Evolutionary conservation across 495 filamentous ascomycete genomes (phyloP).

Genomic region (Cenococcum geophilum): DNA sequence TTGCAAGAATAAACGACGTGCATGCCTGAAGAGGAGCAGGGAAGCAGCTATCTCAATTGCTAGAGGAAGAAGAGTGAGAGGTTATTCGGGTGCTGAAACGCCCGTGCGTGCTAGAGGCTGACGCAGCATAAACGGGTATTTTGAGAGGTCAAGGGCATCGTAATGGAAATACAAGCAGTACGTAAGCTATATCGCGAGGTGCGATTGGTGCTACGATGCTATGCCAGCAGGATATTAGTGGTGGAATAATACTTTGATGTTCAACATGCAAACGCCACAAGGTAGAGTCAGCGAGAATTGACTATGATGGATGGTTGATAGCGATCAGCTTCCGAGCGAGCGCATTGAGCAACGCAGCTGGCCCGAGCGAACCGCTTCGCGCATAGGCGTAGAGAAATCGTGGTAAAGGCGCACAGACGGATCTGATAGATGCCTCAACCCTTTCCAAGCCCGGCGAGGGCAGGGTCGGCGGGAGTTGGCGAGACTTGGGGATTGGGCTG

Average conservation of each 20-base stretch:
- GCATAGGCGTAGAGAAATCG: slow-evolving; percentile 13
- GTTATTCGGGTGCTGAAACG: slow-evolving; percentile 22
- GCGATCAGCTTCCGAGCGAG: slow-evolving; percentile 16
- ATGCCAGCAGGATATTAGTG: no score
- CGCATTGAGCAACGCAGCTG: slow-evolving; percentile 19
- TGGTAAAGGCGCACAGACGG: slow-evolving; percentile 27
- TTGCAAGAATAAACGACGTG: slow-evolving; percentile 19
- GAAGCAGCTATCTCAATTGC: background rate
- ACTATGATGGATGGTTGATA: background rate
- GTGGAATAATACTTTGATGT: no score
- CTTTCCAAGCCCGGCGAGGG: no score
- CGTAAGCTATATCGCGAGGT: background rate
- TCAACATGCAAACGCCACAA: no score
- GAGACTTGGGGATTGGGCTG: background rate
- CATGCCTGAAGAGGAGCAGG: slow-evolving; percentile 4
- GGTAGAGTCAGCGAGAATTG: background rate
- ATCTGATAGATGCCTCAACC: slow-evolving; percentile 27
- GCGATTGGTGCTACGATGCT: background rate
- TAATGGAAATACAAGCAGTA: slow-evolving; percentile 5
- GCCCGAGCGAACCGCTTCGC: slow-evolving; percentile 16
- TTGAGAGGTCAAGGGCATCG: slow-evolving; percentile 17
- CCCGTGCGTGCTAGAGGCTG: slow-evolving; percentile 26
- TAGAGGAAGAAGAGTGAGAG: slow-evolving; percentile 7
- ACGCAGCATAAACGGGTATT: slow-evolving; percentile 25
- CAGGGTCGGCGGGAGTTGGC: no score